Base-by-base conservation (phyloP, 2,329 filamentous ascomycete species). In the Dothistroma pini region DNA sequence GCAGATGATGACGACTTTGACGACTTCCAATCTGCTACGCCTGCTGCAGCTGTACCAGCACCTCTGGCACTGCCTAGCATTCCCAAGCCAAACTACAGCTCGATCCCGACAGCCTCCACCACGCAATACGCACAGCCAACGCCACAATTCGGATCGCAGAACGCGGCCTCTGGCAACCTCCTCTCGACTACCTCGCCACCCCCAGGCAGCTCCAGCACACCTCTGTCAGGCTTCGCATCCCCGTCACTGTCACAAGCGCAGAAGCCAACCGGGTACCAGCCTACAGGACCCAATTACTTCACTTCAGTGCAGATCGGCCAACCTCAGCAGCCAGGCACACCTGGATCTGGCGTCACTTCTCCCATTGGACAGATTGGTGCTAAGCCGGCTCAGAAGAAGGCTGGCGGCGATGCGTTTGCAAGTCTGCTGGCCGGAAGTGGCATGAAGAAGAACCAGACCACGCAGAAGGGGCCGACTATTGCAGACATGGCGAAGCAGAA, bases 401-500 rank as follows among this genome's bases (percentile, higher is more conserved):
- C 74, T 48, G 87, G 88, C 1, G 89, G 89, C 19, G 95, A 99
- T 75, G 93, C 90, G 0, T 99, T 99, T 70, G 93, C 92, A 14
- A 89, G 88, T 21, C 82, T 99, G 35, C 96, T 96, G 86, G 88
- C 78, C 34, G 77, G 79, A 9, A 83, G 88, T 61, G 86, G 85
- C 66, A 58, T 71, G 47, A 75, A 75, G 67, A 74, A 72, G 88
- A 77, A 83, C 1, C 81, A 77, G 83, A 86, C 83, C 12, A 81
- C 79, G 10, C 79, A 82, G 57, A 83, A 87, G 61, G 89, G 89
- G 0, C 88, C 91, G 56, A 93, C 93, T 58, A 84, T 99, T 78
- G 93, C 92, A 32, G 93, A 96, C 75, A 86, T 99, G 76, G 93
- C 93, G n/a, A 97, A 97, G 81, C 92, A 97, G 78, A 97, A 97